Base-by-base conservation (phyloP, 495 filamentous ascomycete genomes). In the Podospora bellae-mahoneyi region DNA sequence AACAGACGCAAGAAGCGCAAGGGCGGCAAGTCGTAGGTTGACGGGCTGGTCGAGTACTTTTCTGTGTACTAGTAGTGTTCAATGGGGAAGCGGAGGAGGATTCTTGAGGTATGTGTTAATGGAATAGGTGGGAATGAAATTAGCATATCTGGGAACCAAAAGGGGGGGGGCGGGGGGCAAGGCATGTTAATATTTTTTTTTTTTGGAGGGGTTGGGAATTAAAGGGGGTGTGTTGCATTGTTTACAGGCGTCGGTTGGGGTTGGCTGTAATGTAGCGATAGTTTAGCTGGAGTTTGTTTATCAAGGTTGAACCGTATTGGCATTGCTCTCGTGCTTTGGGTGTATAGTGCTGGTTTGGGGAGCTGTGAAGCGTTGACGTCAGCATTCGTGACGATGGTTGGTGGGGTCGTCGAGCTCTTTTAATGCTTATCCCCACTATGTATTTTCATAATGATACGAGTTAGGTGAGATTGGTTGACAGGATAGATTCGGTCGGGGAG, bases 1-100 rank as follows among this genome's bases (percentile, higher is more conserved):
- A 78, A 71, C 30, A 70, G 74, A 62, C 75, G 78, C 70, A 83
- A 80, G 74, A 82, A 78, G 75, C 72, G 81, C 66, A 81, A 75
- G 69, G 78, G 76, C 60, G 75, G 73, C 73, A 81, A 74, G 64
- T 80, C 76, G 18, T 79, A 79, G 77, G 69, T 70, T 44, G 71
- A 68, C 34, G 65, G 44, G 67, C 69, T 74, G 72, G 60, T 68
- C 39, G 70, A 73, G 70, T 68, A 58, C 55, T 58, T 58, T 58
- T 56, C 53, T n/a, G 39, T 70, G 67, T 69, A 73, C 39, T 13
- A 48, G 13, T 48, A 48, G 39, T 32, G 4, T 32, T 23, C 34
- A 39, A 4, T 10, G 34, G 34, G 34, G 39, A 10, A 16, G 7
- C 10, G 39, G 39, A 32, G 30, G 30, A 32, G 30, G 7, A 32